A percentile compares a stretch with the other conserved stretches of the same genome.
These are phyloP conservation scores for Phytophthora boehmeriae DNA, from an alignment of 352 stramenopile genomes.

Conservation along the genomic window DNA sequence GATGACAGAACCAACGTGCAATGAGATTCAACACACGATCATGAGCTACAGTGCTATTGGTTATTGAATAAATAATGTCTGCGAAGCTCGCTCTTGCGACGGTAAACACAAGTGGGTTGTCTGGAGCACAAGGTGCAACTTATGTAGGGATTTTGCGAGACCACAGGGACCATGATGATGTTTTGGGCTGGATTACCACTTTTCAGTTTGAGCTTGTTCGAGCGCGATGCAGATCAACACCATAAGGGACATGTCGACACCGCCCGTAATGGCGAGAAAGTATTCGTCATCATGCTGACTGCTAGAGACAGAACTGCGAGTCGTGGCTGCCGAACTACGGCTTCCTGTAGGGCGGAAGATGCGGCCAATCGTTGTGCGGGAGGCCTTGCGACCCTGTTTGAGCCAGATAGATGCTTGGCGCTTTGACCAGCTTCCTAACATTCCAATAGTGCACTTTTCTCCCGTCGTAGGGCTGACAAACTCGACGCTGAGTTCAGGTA, in stretches of 20 bases:
- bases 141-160: constrained; percentile 1
- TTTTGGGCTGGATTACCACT: constrained; percentile 19
- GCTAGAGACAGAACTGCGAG: constrained; percentile 23
- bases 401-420: constrained; percentile 45
- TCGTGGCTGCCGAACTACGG: constrained; percentile 27
- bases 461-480: constrained; percentile 27
- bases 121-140: constrained; percentile 4
- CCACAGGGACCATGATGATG: neutral
- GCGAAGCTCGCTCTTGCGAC: constrained; percentile 4
- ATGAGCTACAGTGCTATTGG: neutral
- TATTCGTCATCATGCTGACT: constrained; percentile 36
- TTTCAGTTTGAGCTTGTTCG: constrained; percentile 35
- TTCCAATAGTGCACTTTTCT: constrained; percentile 41
- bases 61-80: constrained; percentile 28
- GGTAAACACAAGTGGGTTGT: neutral
- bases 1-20: too few species aligned
- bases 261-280: constrained; percentile 38
- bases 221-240: constrained; percentile 51
- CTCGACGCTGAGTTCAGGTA: constrained; percentile 38
- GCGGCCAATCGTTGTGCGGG: constrained; percentile 32
- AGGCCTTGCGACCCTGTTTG: constrained; percentile 28
- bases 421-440: constrained; percentile 35
- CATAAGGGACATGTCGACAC: constrained; percentile 49
- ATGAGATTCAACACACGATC: too few species aligned
- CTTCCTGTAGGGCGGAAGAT: constrained; percentile 33